phyloP scores from a whole-genome alignment of 345 rosid genomes.

The Syzygium jambos region DNA sequence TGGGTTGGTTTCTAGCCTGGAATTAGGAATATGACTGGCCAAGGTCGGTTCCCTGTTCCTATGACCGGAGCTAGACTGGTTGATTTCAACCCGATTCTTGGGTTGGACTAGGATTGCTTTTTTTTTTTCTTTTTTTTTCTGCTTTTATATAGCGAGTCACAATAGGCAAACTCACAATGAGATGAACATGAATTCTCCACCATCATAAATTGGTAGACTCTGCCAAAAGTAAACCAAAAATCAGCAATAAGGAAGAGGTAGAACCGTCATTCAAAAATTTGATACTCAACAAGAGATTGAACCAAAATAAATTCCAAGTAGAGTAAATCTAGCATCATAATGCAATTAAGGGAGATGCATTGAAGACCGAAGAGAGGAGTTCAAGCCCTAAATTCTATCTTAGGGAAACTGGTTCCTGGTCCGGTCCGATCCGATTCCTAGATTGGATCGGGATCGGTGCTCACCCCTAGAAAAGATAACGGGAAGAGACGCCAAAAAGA shows the following conservation, averaged over 20 bases:
- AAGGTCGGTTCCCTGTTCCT: fast-evolving
- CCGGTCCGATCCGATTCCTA: fast-evolving
- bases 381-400: neutral
- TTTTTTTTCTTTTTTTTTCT: fast-evolving
- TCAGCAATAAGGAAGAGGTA: neutral
- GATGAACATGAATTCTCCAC: neutral
- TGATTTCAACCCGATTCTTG: fast-evolving
- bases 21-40: fast-evolving
- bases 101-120: fast-evolving
- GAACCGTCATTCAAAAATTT: neutral
- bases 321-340: neutral
- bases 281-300: neutral
- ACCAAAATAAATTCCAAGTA: neutral
- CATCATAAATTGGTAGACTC: neutral
- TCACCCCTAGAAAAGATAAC: neutral
- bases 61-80: fast-evolving
- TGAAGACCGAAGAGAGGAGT: neutral
- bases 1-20: fast-evolving
- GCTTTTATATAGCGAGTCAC: neutral
- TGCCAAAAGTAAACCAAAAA: neutral
- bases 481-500: neutral
- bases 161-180: neutral
- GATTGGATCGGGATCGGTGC: neutral
- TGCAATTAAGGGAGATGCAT: neutral
- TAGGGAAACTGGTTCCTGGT: neutral